Base-by-base conservation (phyloP, 441 rosid species). In the Dalechampia spathulata region DNA sequence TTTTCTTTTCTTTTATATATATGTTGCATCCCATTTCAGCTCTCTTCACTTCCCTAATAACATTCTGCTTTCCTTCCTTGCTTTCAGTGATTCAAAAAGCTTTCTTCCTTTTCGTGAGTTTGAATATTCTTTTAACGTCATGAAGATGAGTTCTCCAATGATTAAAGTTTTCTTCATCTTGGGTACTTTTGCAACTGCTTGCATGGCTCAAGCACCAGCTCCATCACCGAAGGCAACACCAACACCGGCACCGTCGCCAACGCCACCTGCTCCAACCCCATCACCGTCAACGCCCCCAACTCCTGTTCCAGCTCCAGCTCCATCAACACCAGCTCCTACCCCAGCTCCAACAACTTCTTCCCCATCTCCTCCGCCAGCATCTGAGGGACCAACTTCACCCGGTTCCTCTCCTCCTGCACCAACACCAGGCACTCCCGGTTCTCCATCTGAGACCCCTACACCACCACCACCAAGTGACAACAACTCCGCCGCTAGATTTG, bases 131-230 rank as follows among this genome's bases (percentile, higher is more conserved):
- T 7, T 11, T 2, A 10, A 2, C 6, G 19, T 15, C 32, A 46
- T 40, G 55, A 71, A 68, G 58, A 83, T 83, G 95, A 69, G 54
- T 71, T 71, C 75, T 19, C 67, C 72, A 9, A 61, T 71, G 60
- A 14, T 77, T 40, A 43, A 74, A 60, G 65, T 74, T 47, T 61
- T 83, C 58, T 56, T 82, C 37, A 49, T 87, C 63, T 45, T 87
- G 45, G 75, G 77, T 57, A 80, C 84, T 14, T 51, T 88, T 68
- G 78, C 79, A 66, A 70, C 84, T 5, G 77, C 91, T 15, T 78
- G 83, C 71, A 50, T 75, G 54, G 91, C 91, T 20, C 91, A 88
- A 55, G 77, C 93, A 38, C 96, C n/a, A n/a, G n/a, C 58, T 1
- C 37, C 78, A 0, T 54, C 63, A 6, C 58, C 76, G 4, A 30